Base-by-base conservation (phyloP, 2,329 filamentous ascomycete species). In the Ascochyta viciae-villosae region DNA sequence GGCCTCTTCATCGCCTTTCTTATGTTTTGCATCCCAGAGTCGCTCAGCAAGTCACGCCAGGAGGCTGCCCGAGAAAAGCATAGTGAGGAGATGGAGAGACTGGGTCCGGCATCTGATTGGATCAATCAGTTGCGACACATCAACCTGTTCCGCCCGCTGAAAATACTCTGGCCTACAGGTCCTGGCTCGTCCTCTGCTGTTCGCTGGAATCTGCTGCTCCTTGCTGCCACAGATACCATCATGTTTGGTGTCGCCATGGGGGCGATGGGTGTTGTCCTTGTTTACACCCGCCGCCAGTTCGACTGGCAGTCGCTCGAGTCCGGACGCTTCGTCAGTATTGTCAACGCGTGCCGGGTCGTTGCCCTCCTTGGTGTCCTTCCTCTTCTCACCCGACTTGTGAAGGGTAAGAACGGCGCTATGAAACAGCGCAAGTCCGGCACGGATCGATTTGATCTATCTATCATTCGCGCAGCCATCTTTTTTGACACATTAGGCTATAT, bases 211-310 rank as follows among this genome's bases (percentile, higher is more conserved):
- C 80, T 99, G n/a, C 73, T 96, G 3, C 78, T 94, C 0, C 82
- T 99, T 8, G 90, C 92, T 2, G 80, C 87, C 6, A 87, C 93
- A 51, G 95, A 98, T 71, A 90, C 89, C 24, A 86, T 91, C 61
- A 85, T 96, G 63, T 89, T 97, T 58, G 89, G 91, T 22, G 85
- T 92, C 0, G 87, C 89, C 7, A 90, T 97, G 83, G 91, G 93
- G 43, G 85, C 87, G 0, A 87, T 91, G 58, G 86, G 88, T n/a
- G 87, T 97, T 33, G 82, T 95, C 19, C 83, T 98, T 51, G 85
- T 96, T 50, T 99, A 98, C 76, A 87, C 87, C 23, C 88, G 91
- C 63, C 89, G 85, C 67, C 84, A 87, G 65, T 98, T 96, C 71
- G 81, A 84, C 50, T 98, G 95, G 95, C 85, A 86, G 43, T 92